Evolutionary conservation across 2,329 filamentous ascomycete species (phyloP).

Genomic region (Xylariaceae sp.): DNA sequence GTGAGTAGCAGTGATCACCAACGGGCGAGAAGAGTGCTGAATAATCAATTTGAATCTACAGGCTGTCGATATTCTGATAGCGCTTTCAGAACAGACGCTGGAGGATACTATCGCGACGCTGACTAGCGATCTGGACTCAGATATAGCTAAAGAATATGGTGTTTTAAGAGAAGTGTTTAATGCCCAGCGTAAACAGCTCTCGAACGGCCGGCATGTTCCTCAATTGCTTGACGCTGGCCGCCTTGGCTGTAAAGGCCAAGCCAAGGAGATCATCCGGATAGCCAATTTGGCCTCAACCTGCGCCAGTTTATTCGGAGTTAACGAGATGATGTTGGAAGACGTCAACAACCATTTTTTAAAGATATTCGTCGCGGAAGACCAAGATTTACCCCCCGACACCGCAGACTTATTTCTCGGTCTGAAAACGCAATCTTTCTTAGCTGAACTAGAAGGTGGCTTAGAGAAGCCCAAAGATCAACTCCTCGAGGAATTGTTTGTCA

Average conservation of each 20-base stretch:
- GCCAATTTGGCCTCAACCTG: slow-evolving; percentile 32
- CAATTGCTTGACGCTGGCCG: slow-evolving; percentile 25
- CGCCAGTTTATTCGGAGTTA: slow-evolving; percentile 31
- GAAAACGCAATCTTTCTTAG: slow-evolving; percentile 33
- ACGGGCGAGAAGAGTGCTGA: slow-evolving; percentile 1
- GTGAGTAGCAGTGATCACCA: slow-evolving; percentile 19
- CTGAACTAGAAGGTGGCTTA: slow-evolving; percentile 27
- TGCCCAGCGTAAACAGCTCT: slow-evolving; percentile 26
- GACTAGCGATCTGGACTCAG: slow-evolving; percentile 26
- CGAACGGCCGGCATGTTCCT: slow-evolving; percentile 14
- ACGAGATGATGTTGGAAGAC: slow-evolving; percentile 31
- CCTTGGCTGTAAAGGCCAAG: slow-evolving; percentile 25
- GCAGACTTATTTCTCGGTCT: slow-evolving; percentile 31
- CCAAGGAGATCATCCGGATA: slow-evolving; percentile 29
- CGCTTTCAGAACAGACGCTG: slow-evolving; percentile 32
- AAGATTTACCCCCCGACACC: slow-evolving; percentile 26
- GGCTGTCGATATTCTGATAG: slow-evolving; percentile 32
- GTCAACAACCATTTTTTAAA: slow-evolving; percentile 30
- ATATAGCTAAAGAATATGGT: slow-evolving; percentile 29
- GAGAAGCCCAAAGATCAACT: slow-evolving; percentile 23
- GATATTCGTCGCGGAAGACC: slow-evolving; percentile 28
- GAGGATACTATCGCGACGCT: slow-evolving; percentile 32
- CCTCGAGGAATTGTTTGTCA: slow-evolving; percentile 29
- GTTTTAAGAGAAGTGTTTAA: slow-evolving; percentile 28
- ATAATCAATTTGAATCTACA: slow-evolving; percentile 20